A percentile compares a stretch with the other conserved stretches of the same genome.
Conservation (phyloP, 2,329 filamentous ascomycete species). For the Penicillium brasilianum region DNA sequence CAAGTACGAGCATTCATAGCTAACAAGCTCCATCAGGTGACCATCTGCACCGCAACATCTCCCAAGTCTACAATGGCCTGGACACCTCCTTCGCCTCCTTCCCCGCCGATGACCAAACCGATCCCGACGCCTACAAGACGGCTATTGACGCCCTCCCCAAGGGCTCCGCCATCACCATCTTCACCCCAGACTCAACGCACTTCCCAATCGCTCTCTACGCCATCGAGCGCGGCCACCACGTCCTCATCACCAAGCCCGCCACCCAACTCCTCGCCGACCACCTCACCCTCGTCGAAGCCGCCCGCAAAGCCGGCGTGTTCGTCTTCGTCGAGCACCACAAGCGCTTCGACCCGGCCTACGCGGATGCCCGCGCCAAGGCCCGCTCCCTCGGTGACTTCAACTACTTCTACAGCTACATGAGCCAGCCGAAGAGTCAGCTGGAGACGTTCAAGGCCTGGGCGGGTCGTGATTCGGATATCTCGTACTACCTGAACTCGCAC, state of each 20-base stretch:
- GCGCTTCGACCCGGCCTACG: slow-evolving; percentile 90
- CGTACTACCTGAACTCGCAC: slow-evolving; percentile 94
- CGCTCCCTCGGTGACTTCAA: slow-evolving; percentile 88
- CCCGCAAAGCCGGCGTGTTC: slow-evolving; percentile 76
- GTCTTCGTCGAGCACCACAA: slow-evolving; percentile 97
- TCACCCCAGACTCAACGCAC: slow-evolving; percentile 92
- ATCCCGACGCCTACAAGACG: slow-evolving; percentile 82
- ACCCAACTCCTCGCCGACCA: slow-evolving; percentile 84
- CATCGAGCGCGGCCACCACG: slow-evolving; percentile 84
- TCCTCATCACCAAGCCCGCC: slow-evolving; percentile 92
- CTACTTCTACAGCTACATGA: slow-evolving; percentile 98
- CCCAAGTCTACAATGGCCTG: slow-evolving; percentile 82
- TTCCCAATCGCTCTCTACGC: slow-evolving; percentile 92
- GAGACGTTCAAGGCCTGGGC: slow-evolving; percentile 97
- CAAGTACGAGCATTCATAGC: slow-evolving; percentile 5
- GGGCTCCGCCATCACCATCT: slow-evolving; percentile 92
- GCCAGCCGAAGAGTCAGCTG: slow-evolving; percentile 85
- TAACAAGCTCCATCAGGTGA: slow-evolving; percentile 59
- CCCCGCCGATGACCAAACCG: slow-evolving; percentile 72
- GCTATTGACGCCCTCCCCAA: slow-evolving; percentile 83
- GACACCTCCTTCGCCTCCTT: slow-evolving; percentile 86
- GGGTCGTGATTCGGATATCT: slow-evolving; percentile 88
- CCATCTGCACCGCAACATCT: slow-evolving; percentile 87
- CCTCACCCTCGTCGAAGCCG: slow-evolving; percentile 72
- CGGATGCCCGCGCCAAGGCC: slow-evolving; percentile 80